Evolutionary conservation across 2,329 filamentous ascomycete species (phyloP), one percentile per base, ranked within the genome.

Genomic region (Aspergillus sp.): DNA sequence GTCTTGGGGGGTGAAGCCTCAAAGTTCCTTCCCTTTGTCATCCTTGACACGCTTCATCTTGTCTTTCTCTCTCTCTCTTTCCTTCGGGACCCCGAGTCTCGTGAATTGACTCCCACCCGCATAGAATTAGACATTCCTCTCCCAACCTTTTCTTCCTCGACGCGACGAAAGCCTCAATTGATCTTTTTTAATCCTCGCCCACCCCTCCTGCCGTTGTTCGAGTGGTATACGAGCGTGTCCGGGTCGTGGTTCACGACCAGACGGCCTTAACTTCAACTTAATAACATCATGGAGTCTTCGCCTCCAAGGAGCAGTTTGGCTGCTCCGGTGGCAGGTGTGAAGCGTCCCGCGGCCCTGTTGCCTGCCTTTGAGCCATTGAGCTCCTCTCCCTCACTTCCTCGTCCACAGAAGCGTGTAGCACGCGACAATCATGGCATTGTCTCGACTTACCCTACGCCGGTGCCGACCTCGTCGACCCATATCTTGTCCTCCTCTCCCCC

Each of bases 381-480:
- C 60, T 81, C 80, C 39, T 82, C 80, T 39, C 80, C 80, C 54
- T 76, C 75, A 62, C 73, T 82, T 60, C 80, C 80, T 69, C 77
- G 80, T 59, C 77, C 79, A 3, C 70, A 75, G 53, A 82, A 82
- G 71, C 78, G 80, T 66, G 67, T 79, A 63, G 76, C 77, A 70
- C 76, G 78, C 70, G 78, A 79, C 66, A 74, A 75, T 44, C 71
- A 75, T 60, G 72, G 74, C 32, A 71, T 77, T 57, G 65, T 72
- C 58, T 75, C 76, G 67, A 92, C 89, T 72, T 98, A 98, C 79
- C 95, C 95, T 44, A 98, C 95, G 2, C 95, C 95, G 1, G 85
- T 96, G 62, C 93, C 94, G 19, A 97, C 94, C 4, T 98, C 95
- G 3, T 96, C 92, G 67, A 96, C 94, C 49, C 91, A 91, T 70